phyloP scores from a whole-genome alignment of 83 land plant species.

The Larix sibirica region DNA sequence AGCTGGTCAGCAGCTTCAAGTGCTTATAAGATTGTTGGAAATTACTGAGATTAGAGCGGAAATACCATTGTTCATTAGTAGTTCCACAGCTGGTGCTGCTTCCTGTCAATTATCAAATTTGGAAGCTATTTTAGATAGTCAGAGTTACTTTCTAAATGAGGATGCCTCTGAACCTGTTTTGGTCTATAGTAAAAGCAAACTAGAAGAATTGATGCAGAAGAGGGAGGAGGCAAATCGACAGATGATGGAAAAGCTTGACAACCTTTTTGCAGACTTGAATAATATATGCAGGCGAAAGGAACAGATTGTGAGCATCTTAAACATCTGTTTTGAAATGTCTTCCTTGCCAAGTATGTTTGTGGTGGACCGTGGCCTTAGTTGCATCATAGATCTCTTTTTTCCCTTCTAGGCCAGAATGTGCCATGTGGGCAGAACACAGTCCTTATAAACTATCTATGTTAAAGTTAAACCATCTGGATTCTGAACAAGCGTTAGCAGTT shows the following conservation, averaged over 20 bases:
- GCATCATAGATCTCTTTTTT: too few species aligned
- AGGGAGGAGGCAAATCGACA: slow-evolving; percentile 36
- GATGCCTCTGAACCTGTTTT: slow-evolving; percentile 24
- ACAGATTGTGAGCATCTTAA: not conserved
- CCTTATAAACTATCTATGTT: too few species aligned
- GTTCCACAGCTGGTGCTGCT: not conserved
- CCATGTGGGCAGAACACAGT: too few species aligned
- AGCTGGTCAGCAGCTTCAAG: slow-evolving; percentile 96
- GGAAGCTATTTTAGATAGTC: slow-evolving; percentile 50
- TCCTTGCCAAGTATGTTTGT: not conserved
- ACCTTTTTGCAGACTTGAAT: slow-evolving; percentile 28
- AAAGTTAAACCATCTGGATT: too few species aligned
- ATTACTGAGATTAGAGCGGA: slow-evolving; percentile 26
- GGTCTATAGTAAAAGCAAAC: slow-evolving; percentile 37
- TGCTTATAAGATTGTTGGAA: slow-evolving; percentile 69
- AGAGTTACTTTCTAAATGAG: slow-evolving; percentile 28
- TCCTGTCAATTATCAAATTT: slow-evolving; percentile 4
- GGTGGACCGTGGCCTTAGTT: not conserved
- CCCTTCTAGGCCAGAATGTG: too few species aligned
- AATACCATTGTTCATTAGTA: not conserved
- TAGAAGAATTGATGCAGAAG: slow-evolving; percentile 29
- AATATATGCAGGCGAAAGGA: slow-evolving; percentile 29
- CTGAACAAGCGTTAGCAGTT: too few species aligned
- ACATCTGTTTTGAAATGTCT: not conserved
- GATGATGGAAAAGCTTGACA: slow-evolving; percentile 44